A percentile compares a stretch with the other conserved stretches of the same genome.
Evolutionary conservation across 176 grass and related monocot genomes (phyloP).

Genomic region (Dactylis glomerata): DNA sequence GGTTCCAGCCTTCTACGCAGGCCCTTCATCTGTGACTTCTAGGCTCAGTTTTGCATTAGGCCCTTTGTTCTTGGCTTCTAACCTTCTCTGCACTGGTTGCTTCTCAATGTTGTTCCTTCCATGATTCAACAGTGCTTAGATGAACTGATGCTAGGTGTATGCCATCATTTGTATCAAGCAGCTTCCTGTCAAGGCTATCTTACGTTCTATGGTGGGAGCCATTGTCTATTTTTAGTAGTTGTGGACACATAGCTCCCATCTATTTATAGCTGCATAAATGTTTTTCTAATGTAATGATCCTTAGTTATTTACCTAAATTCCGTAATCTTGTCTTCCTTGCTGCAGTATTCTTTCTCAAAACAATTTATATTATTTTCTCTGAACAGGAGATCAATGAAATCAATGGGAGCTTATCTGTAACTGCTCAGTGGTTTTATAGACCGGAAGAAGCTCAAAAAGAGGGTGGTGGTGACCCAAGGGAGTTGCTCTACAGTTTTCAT

Average conservation of each 20-base stretch:
- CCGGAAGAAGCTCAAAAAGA: slow-evolving; percentile 91
- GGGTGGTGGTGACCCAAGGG: slow-evolving; percentile 76
- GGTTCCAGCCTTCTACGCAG: not conserved
- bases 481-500: slow-evolving; percentile 96
- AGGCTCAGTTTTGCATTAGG: not conserved
- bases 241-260: not conserved
- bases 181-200: slow-evolving; percentile 3
- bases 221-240: slow-evolving; percentile 5
- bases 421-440: slow-evolving; percentile 97
- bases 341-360: not conserved
- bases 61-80: not conserved
- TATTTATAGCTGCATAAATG: not conserved
- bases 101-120: slow-evolving; percentile 1
- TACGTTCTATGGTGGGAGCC: not conserved
- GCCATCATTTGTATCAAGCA: slow-evolving; percentile 23
- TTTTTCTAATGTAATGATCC: not conserved
- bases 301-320: slow-evolving; percentile 1
- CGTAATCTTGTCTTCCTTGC: not conserved
- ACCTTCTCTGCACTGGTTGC: not conserved
- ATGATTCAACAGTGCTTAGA: not conserved
- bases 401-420: slow-evolving; percentile 59
- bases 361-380: slow-evolving; percentile 1
- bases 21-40: not conserved
- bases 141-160: not conserved
- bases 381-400: slow-evolving; percentile 65